Evolutionary conservation across 257 asterid species (phyloP).

Genomic region (Petunia axillaris): DNA sequence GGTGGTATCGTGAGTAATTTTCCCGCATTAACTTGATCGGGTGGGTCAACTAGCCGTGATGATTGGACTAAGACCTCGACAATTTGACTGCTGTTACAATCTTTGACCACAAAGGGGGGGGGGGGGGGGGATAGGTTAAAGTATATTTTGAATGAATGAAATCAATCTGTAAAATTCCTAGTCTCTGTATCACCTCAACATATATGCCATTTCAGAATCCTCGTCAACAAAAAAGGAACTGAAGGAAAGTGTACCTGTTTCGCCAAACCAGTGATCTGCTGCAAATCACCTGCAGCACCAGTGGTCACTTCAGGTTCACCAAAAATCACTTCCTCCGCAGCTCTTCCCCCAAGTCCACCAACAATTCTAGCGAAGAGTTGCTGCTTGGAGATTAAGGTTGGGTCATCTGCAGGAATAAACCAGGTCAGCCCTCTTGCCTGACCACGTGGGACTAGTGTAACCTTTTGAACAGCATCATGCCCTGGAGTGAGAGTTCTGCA

Average conservation of each 20-base stretch:
- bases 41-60: too few relatives aligned
- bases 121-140: neutral
- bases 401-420: constrained; percentile 98
- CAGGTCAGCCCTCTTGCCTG: constrained; percentile 98
- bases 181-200: neutral
- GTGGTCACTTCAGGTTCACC: constrained; percentile 99
- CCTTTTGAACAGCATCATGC: constrained; percentile 96
- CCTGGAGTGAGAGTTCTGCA: constrained; percentile 96
- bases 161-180: neutral
- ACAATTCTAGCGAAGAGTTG: constrained; percentile 96
- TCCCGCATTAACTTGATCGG: too few relatives aligned
- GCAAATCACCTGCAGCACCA: constrained; percentile 95
- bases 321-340: constrained; percentile 94
- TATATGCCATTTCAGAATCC: neutral
- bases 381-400: constrained; percentile 95
- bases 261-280: constrained; percentile 94
- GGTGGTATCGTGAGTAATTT: too few relatives aligned
- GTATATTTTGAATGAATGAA: neutral
- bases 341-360: constrained; percentile 99
- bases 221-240: neutral
- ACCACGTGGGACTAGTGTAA: constrained; percentile 93
- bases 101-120: neutral
- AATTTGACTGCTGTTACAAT: neutral
- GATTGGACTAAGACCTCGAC: too few relatives aligned
- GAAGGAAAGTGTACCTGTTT: constrained; percentile 59